Base-by-base conservation (phyloP, 2,329 filamentous ascomycete species). In the Alternaria brassicae region DNA sequence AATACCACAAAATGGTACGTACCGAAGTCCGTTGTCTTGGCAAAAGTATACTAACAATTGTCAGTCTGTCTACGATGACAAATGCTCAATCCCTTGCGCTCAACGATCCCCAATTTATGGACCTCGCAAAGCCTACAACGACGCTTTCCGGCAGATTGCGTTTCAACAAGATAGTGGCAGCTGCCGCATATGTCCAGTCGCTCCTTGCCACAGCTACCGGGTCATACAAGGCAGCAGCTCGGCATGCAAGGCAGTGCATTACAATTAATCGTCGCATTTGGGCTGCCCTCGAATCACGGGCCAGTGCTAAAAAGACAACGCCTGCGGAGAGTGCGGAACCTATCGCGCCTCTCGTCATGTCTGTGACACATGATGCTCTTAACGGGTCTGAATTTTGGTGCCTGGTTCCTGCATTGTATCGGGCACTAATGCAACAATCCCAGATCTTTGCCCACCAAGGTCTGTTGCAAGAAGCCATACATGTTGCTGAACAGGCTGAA, bases 381-480 rank as follows among this genome's bases (percentile, higher is more conserved):
- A 83, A 83, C 55, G 88, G 88, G 51, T 88, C 92, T 1, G 84
- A 86, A 2, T 93, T 94, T 69, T 98, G 94, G 94, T 83, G 85
- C 6, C 82, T 97, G 19, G 88, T 95, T 7, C 86, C 87, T 27
- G 88, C 89, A 1, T 83, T 97, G 19, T 89, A 93, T 68, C 85
- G 86, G 28, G 87, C 88, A 56, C 81, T 96, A 13, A 79, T 89
- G 60, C 89, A 93, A 58, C 85, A 97, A 3, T 92, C 92, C 0
- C 85, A 85, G 4, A 82, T 96, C 1, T 97, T 93, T 68, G 88
- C 90, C 1, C 90, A 96, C 65, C 86, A 95, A 63, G 95, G 95
- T 27, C 86, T 96, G 78, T 92, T 93, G 64, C 89, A 92, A 60
- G 94, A 98, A 75, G 94, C 94, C 2, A 80, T 94, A 0, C 95